Base-by-base conservation (phyloP, 2,329 filamentous ascomycete genomes). In the Exutisphaerella laricina region DNA sequence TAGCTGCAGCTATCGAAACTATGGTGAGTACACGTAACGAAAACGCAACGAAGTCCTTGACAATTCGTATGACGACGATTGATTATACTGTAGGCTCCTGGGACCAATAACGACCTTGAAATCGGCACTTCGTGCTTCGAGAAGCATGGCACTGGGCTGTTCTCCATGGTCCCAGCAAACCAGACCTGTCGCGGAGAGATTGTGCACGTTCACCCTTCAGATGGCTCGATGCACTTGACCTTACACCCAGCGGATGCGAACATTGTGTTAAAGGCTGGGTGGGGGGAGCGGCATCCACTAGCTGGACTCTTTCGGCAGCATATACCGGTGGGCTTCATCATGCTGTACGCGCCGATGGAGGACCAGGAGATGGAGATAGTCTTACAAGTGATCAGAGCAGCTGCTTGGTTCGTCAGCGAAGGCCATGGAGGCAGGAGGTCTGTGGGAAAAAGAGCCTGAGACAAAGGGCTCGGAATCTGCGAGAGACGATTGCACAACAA, bases 321-420 rank as follows among this genome's bases (percentile, higher is more conserved):
- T 10, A 80, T 92, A 42, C 85, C 86, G 0, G 68, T 73, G 3
- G 82, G 84, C 30, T 94, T 94, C 63, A 71, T 87, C 44, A 81
- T 94, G 79, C 72, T 94, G 4, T 94, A 94, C 66, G 85, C 87
- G 13, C 87, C 88, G 2, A 70, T 84, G 57, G 73, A 80, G 50
- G 73, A 79, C 45, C 71, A 74, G 18, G 86, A 94, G 61, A 64
- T 92, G 18, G 72, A 77, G 39, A 72, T 79, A 38, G 75, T 89
- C 3, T 75, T 78, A 61, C 69, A 71, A 51, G 84, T 94, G 52
- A 79, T 92, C 43, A 77, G 80, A 53, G 85, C 86, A 3, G 84
- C 82, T 3, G 78, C 82, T 16, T 90, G 83, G 79, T 88, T 75
- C 71, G 73, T 77, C 36, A 38, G 45, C 23, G 54, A 52, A 20